Evolutionary conservation across 768 basidiomycete species (phyloP), one percentile per base, ranked within the genome.

Genomic region (Suillus plorans): DNA sequence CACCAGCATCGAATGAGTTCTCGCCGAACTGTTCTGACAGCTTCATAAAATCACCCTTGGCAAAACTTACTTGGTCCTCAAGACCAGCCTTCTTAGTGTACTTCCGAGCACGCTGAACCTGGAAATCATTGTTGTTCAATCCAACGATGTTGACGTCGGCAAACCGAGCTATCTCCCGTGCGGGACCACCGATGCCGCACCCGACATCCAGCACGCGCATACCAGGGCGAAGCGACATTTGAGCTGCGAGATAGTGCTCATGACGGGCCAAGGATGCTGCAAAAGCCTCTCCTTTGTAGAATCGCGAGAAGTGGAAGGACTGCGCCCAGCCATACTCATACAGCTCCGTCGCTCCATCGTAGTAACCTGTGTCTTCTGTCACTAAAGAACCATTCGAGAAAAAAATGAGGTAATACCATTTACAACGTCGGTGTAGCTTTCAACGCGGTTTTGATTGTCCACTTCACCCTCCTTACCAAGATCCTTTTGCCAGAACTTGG

Each of bases 161-260:
- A 81, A 97, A 98, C 60, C 85, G 86, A 18, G 93, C 90, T 70
- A 98, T 98, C 76, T 93, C 91, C 50, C 95, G 85, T 5, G 95
- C 95, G 41, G 95, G 95, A 0, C 94, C 95, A 63, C 95, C 95
- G 65, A 98, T 89, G 74, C 95, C 95, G 77, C 95, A 97, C 6
- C 95, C 95, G 67, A 98, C 94, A 74, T 98, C 95, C 66, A 98
- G 88, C 47, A 98, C 94, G 55, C 89, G 86, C 94, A 95, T 95
- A 52, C 93, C 92, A 2, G 93, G 87, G 64, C 85, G 85, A 66
- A 98, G 81, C 58, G 77, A 72, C 88, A 96, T 93, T 72, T 91
- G 85, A 13, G 89, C 79, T 20, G 94, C 88, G 69, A 98, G 91
- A 81, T 94, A 98, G 79, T 97, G 94, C 78, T 98, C 95, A 74